Evolutionary conservation across 805 yeast genomes (phyloP).

Genomic region (Maudiozyma saulgeensis): DNA sequence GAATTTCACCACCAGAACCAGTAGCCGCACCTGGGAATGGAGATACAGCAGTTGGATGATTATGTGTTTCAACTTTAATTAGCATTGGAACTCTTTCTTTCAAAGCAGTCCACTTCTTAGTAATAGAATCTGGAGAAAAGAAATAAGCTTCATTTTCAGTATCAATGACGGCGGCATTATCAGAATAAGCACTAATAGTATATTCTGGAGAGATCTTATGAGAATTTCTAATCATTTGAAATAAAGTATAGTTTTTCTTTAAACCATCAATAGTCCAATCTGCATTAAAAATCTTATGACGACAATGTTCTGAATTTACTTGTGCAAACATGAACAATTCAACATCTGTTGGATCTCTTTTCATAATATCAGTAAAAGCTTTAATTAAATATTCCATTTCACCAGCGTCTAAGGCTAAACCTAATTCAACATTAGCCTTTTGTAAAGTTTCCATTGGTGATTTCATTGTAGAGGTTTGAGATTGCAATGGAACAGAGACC

Average conservation of each 20-base stretch:
- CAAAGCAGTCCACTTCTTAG: slow-evolving; percentile 64
- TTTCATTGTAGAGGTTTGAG: slow-evolving; percentile 27
- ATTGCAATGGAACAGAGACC: slow-evolving; percentile 53
- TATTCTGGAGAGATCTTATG: slow-evolving; percentile 68
- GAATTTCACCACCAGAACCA: slow-evolving; percentile 99
- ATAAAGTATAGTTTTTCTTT: slow-evolving; percentile 62
- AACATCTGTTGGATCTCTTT: slow-evolving; percentile 93
- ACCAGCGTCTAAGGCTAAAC: slow-evolving; percentile 89
- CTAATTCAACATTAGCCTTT: slow-evolving; percentile 72
- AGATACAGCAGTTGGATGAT: slow-evolving; percentile 98
- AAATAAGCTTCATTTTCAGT: slow-evolving; percentile 52
- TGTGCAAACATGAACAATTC: slow-evolving; percentile 99
- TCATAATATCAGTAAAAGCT: slow-evolving; percentile 67
- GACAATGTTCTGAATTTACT: slow-evolving; percentile 97
- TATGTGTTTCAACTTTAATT: slow-evolving; percentile 96
- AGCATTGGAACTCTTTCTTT: slow-evolving; percentile 79
- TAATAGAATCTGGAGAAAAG: slow-evolving; percentile 66
- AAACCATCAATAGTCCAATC: slow-evolving; percentile 92
- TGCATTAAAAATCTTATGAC: slow-evolving; percentile 97
- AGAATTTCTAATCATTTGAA: slow-evolving; percentile 94
- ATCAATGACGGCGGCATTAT: slow-evolving; percentile 87
- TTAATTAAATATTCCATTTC: slow-evolving; percentile 81
- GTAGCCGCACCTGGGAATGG: slow-evolving; percentile 99
- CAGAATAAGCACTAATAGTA: slow-evolving; percentile 91
- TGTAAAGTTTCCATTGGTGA: slow-evolving; percentile 45